phyloP scores from a whole-genome alignment of 768 basidiomycete species.

The Rhizopogon vulgaris region DNA sequence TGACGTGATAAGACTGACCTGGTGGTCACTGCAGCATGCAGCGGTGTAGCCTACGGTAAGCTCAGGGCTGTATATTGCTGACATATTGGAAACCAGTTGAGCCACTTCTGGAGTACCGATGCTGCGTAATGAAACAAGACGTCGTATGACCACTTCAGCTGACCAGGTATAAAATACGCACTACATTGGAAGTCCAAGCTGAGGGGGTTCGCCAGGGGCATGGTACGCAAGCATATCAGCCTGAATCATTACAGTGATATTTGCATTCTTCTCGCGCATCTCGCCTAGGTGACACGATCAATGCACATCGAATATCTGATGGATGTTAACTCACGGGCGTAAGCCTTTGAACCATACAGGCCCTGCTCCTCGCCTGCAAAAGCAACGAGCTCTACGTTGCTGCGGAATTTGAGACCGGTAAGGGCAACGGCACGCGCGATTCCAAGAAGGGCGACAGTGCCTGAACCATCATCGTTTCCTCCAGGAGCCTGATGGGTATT shows the following conservation, averaged over 20 bases:
- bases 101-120: slow-evolving; percentile 76
- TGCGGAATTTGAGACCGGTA: slow-evolving; percentile 61
- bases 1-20: slow-evolving; percentile 34
- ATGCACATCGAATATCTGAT: background rate
- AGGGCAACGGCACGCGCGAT: slow-evolving; percentile 73
- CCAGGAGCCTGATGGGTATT: slow-evolving; percentile 31
- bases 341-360: slow-evolving; percentile 68
- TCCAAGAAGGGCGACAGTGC: slow-evolving; percentile 66
- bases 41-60: slow-evolving; percentile 61
- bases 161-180: slow-evolving; percentile 26
- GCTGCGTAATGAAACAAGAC: slow-evolving; percentile 28
- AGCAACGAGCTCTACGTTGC: slow-evolving; percentile 72
- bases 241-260: slow-evolving; percentile 81
- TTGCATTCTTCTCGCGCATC: slow-evolving; percentile 50
- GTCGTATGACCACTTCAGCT: background rate
- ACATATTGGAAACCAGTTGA: slow-evolving; percentile 68
- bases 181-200: slow-evolving; percentile 75
- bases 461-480: slow-evolving; percentile 59
- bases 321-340: slow-evolving; percentile 56
- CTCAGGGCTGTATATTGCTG: slow-evolving; percentile 77
- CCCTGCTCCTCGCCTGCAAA: slow-evolving; percentile 96
- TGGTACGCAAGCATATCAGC: slow-evolving; percentile 92
- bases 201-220: slow-evolving; percentile 68
- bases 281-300: slow-evolving; percentile 36
- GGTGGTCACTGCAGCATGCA: slow-evolving; percentile 91